These are phyloP conservation scores for Evernia prunastri DNA, from an alignment of 495 filamentous ascomycete genomes.

Conservation along the genomic window DNA sequence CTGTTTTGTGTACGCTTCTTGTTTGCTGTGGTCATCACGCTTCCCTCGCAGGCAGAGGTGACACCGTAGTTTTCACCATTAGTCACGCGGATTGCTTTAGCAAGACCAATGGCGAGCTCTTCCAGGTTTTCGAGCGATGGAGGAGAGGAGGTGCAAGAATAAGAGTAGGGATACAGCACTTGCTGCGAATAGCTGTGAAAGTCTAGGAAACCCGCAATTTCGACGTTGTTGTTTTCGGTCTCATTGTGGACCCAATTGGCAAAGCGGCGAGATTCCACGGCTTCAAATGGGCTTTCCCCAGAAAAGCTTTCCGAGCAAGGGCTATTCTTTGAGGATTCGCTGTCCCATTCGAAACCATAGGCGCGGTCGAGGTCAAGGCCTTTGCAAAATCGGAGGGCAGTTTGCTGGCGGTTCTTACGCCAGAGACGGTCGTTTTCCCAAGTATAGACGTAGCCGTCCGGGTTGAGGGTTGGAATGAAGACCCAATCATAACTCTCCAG, in stretches of 20 bases:
- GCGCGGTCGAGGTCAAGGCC: constrained; percentile 86
- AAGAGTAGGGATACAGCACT: constrained; percentile 87
- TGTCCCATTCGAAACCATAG: constrained; percentile 81
- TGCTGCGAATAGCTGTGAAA: constrained; percentile 95
- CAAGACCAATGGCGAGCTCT: constrained; percentile 82
- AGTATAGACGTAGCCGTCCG: constrained; percentile 89
- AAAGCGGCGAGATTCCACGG: constrained; percentile 65
- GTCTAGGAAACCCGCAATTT: constrained; percentile 79
- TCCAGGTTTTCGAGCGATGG: constrained; percentile 86
- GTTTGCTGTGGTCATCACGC: constrained; percentile 36
- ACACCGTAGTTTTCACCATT: constrained; percentile 72
- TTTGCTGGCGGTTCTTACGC: constrained; percentile 90
- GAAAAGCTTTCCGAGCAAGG: constrained; percentile 91
- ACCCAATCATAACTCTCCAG: constrained; percentile 78
- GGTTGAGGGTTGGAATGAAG: constrained; percentile 85
- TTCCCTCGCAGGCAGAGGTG: constrained; percentile 82
- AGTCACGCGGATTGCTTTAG: constrained; percentile 76
- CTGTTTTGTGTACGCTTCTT: constrained; percentile 15
- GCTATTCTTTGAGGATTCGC: constrained; percentile 57
- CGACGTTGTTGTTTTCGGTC: constrained; percentile 59
- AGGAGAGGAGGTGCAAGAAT: constrained; percentile 67
- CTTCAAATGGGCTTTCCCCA: constrained; percentile 77
- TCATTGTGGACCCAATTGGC: constrained; percentile 84
- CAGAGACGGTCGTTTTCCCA: constrained; percentile 90
- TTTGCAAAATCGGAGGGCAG: constrained; percentile 72